A percentile compares a stretch with the other conserved stretches of the same genome.
Conservation (phyloP, 129 eudicot species). For the Pulicaria dysenterica region DNA sequence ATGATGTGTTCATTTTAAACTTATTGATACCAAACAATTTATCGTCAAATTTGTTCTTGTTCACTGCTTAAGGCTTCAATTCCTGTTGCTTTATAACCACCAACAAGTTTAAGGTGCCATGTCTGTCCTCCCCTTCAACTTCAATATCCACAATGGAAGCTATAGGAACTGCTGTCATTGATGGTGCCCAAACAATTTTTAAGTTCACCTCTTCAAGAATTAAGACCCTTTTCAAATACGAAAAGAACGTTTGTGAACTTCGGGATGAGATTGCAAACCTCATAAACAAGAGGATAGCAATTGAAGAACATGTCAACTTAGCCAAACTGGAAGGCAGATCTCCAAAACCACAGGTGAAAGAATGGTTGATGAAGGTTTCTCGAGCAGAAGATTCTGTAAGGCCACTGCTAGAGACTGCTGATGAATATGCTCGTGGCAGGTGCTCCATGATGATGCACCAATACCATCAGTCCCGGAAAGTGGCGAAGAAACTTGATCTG, state of each 20-base stretch:
- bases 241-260: constrained; percentile 23
- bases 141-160: constrained; percentile 29
- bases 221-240: constrained; percentile 17
- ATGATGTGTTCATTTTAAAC: neutral
- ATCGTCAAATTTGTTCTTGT: neutral
- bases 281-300: neutral
- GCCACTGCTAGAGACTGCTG: constrained; percentile 11
- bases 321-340: constrained; percentile 20
- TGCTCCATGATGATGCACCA: constrained; percentile 7
- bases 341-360: constrained; percentile 22
- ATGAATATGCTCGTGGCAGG: neutral
- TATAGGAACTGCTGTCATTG: constrained; percentile 2
- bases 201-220: constrained; percentile 16
- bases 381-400: constrained; percentile 7
- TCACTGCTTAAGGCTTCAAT: neutral
- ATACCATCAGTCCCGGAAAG: constrained; percentile 7
- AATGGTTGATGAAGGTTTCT: constrained; percentile 28
- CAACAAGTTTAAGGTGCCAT: neutral
- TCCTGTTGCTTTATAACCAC: neutral
- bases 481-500: constrained; percentile 12
- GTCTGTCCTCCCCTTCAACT: neutral
- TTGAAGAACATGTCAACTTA: constrained; percentile 21
- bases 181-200: constrained; percentile 12
- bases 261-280: constrained; percentile 14
- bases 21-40: constrained; percentile 21